Evolutionary conservation across 257 asterid genomes (phyloP).

Genomic region (Datura wrightii): DNA sequence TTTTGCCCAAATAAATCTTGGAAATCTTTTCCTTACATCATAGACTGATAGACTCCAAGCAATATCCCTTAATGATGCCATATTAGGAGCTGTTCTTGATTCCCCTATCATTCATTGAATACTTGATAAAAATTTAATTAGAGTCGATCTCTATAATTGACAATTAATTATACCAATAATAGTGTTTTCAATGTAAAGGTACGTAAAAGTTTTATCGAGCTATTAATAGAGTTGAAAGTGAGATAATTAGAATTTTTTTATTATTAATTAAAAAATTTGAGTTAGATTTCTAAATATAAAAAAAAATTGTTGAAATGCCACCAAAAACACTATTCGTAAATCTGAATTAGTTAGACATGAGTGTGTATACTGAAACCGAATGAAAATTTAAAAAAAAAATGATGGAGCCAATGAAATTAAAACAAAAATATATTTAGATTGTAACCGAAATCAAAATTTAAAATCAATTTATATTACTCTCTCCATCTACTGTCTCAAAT

Average conservation of each 20-base stretch:
- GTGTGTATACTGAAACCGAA: no score
- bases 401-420: background rate
- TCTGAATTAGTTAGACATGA: no score
- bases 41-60: constrained; percentile 24
- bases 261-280: no score
- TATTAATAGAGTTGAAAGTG: no score
- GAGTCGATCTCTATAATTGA: background rate
- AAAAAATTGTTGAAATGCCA: no score
- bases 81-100: background rate
- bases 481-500: background rate
- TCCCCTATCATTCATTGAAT: constrained; percentile 4
- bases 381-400: no score
- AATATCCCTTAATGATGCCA: constrained; percentile 16
- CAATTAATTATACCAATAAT: background rate
- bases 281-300: no score
- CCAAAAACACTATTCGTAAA: no score
- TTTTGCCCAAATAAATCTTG: background rate
- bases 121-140: background rate
- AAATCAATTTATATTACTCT: background rate
- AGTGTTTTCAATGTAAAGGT: background rate
- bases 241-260: no score
- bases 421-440: background rate
- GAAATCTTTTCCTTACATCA: constrained; percentile 21
- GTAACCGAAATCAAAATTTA: no score
- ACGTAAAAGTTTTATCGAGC: background rate